A percentile compares a stretch with the other conserved stretches of the same genome.
phyloP scores from a whole-genome alignment of 768 basidiomycete species.

The Kondoa subrosea region DNA sequence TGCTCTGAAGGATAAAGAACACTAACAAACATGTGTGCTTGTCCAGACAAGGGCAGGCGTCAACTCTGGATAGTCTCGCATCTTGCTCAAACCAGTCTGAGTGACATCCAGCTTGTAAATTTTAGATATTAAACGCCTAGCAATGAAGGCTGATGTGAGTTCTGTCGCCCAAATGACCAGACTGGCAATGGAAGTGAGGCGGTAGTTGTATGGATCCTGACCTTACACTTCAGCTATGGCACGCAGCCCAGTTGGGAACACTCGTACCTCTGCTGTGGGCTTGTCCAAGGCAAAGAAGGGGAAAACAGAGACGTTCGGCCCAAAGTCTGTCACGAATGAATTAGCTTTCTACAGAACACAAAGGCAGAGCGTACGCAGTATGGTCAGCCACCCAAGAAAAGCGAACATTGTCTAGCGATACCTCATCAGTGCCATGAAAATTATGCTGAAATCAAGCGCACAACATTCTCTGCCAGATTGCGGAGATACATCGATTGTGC shows the following conservation, averaged over 20 bases:
- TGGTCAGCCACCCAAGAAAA: constrained; percentile 33
- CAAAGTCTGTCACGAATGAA: constrained; percentile 28
- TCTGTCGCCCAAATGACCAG: constrained; percentile 35
- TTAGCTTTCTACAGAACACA: not conserved
- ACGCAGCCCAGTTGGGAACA: not conserved
- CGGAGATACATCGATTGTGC: constrained; percentile 31
- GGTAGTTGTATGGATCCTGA: constrained; percentile 37
- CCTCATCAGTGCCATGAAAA: no score
- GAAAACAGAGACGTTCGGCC: constrained; percentile 35
- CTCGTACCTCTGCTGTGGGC: constrained; percentile 14
- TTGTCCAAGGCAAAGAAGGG: constrained; percentile 36
- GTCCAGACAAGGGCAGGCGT: constrained; percentile 29
- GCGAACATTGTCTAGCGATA: constrained; percentile 14
- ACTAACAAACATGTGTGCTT: constrained; percentile 31
- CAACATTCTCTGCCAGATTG: constrained; percentile 36
- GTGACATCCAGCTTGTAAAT: constrained; percentile 33
- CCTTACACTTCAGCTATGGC: constrained; percentile 6
- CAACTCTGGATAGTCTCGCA: constrained; percentile 34
- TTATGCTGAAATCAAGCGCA: constrained; percentile 21
- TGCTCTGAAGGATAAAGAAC: not conserved
- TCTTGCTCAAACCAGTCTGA: constrained; percentile 33
- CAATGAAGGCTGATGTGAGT: constrained; percentile 32
- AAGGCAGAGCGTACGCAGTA: constrained; percentile 16
- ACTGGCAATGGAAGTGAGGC: constrained; percentile 34
- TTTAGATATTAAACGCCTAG: constrained; percentile 30